phyloP scores from a whole-genome alignment of 75 land plant genomes.

The Pinus albicaulis region DNA sequence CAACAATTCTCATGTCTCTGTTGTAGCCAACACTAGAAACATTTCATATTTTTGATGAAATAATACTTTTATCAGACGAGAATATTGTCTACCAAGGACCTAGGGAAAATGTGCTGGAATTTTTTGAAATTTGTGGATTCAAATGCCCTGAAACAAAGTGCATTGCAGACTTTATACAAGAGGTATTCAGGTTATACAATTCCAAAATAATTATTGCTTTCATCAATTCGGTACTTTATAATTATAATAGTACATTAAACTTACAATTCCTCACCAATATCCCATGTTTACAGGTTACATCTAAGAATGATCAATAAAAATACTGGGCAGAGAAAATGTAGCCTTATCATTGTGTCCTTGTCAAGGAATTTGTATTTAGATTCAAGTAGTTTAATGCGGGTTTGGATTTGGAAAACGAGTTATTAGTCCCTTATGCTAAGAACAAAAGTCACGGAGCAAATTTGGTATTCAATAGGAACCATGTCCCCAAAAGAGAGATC shows the following conservation, averaged over 20 bases:
- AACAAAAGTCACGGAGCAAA: constrained; percentile 64
- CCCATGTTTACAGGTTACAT: constrained; percentile 61
- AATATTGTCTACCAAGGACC: constrained; percentile 84
- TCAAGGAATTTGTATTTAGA: constrained; percentile 56
- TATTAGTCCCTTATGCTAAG: constrained; percentile 69
- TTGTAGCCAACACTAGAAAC: constrained; percentile 96
- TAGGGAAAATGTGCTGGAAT: constrained; percentile 59
- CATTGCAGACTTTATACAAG: constrained; percentile 81
- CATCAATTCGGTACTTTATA: not conserved
- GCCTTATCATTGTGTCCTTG: constrained; percentile 61
- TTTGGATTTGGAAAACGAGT: constrained; percentile 33
- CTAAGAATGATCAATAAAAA: constrained; percentile 87
- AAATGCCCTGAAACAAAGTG: constrained; percentile 70
- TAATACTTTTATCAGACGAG: constrained; percentile 75
- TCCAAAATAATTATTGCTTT: not conserved
- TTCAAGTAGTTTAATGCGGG: constrained; percentile 79
- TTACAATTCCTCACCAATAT: not conserved
- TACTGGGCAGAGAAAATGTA: constrained; percentile 67
- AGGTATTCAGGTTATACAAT: constrained; percentile 34
- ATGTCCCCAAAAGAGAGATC: constrained; percentile 61
- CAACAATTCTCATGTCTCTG: constrained; percentile 74
- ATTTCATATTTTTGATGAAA: constrained; percentile 77
- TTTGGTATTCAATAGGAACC: constrained; percentile 43
- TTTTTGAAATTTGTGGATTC: constrained; percentile 74
- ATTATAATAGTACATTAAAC: not conserved